phyloP scores from a whole-genome alignment of 805 yeast genomes.

The Candida maltosa region DNA sequence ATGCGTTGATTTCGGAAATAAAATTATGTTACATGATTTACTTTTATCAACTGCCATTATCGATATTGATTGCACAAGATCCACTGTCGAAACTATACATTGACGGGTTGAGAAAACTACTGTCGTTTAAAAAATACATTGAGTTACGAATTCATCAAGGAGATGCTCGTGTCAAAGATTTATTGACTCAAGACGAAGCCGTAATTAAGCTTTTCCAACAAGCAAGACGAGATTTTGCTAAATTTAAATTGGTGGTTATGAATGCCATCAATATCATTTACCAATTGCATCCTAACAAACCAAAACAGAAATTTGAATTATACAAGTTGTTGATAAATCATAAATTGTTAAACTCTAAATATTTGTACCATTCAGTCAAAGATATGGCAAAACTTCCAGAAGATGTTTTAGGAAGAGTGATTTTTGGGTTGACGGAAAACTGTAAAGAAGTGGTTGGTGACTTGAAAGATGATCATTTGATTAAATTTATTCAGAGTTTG shows the following conservation, averaged over 20 bases:
- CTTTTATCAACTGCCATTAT: slow-evolving; percentile 36
- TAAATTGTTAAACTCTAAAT: slow-evolving; percentile 23
- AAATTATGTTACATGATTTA: slow-evolving; percentile 37
- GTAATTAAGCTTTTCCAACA: slow-evolving; percentile 8
- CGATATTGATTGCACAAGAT: slow-evolving; percentile 17
- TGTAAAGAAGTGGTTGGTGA: slow-evolving; percentile 6
- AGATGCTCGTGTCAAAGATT: slow-evolving; percentile 5
- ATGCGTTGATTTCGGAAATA: slow-evolving; percentile 33
- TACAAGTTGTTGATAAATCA: slow-evolving; percentile 29
- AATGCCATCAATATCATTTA: slow-evolving; percentile 23
- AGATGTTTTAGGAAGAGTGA: background rate
- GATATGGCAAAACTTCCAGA: background rate
- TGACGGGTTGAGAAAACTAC: slow-evolving; percentile 27
- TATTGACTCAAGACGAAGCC: slow-evolving; percentile 10
- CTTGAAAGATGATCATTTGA: slow-evolving; percentile 10
- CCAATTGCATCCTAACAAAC: slow-evolving; percentile 8
- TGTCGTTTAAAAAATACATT: slow-evolving; percentile 33
- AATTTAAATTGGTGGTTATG: slow-evolving; percentile 23
- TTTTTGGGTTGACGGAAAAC: background rate
- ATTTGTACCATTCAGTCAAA: too few species aligned
- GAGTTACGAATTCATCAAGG: slow-evolving; percentile 18
- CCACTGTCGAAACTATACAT: slow-evolving; percentile 13
- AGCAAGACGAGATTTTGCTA: slow-evolving; percentile 16
- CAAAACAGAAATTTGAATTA: slow-evolving; percentile 25
- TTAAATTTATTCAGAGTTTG: slow-evolving; percentile 1